phyloP scores from a whole-genome alignment of 352 stramenopile species.

The Thalassiosira livingstoniorum region DNA sequence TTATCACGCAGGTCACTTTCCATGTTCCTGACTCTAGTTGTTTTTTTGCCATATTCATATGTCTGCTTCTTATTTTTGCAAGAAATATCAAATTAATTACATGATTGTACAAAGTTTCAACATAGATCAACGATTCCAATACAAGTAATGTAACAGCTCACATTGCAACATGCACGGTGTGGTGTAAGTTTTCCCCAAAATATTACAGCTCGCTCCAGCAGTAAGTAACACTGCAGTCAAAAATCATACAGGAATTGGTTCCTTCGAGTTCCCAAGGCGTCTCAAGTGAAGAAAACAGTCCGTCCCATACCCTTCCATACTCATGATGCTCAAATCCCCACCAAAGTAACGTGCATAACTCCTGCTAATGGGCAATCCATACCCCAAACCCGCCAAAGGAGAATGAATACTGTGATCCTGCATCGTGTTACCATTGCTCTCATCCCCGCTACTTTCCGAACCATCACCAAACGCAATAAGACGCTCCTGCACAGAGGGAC shows the following conservation, averaged over 20 bases:
- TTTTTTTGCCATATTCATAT: too few relatives aligned
- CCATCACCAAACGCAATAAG: slow-evolving; percentile 75
- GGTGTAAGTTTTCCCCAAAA: too few relatives aligned
- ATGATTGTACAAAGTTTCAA: too few relatives aligned
- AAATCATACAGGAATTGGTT: slow-evolving; percentile 1
- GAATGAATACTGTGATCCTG: slow-evolving; percentile 82
- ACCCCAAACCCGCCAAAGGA: slow-evolving; percentile 95
- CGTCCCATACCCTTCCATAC: slow-evolving; percentile 17
- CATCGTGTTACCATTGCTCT: slow-evolving; percentile 54
- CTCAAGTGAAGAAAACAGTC: slow-evolving; percentile 24
- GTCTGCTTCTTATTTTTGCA: too few relatives aligned
- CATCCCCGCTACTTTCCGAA: slow-evolving; percentile 86
- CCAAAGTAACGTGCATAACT: slow-evolving; percentile 99
- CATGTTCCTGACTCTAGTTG: too few relatives aligned
- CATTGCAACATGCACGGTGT: too few relatives aligned
- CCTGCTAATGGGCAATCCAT: slow-evolving; percentile 92
- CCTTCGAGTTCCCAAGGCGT: slow-evolving; percentile 11
- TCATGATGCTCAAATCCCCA: slow-evolving; percentile 98
- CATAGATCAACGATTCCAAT: too few relatives aligned
- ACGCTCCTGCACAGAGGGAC: slow-evolving; percentile 89
- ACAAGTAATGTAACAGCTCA: too few relatives aligned
- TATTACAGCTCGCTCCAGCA: too few relatives aligned
- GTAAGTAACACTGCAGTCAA: too few relatives aligned
- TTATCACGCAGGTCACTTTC: too few relatives aligned
- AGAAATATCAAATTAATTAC: too few relatives aligned